Evolutionary conservation across 306 rosid species (phyloP), one percentile per base, ranked within the genome.

Genomic region (Erythrophleum fordii): DNA sequence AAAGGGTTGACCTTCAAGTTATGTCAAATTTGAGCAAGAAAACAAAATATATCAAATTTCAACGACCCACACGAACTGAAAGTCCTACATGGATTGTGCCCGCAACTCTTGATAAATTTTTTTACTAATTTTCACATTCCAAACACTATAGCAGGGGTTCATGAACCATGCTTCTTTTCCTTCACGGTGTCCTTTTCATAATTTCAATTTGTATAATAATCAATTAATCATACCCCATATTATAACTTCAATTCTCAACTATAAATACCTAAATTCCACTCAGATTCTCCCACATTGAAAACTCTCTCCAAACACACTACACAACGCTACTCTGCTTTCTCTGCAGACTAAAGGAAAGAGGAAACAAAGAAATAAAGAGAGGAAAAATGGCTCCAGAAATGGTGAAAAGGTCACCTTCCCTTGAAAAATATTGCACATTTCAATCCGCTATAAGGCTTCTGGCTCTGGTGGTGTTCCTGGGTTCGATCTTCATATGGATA

Each of bases 401-500:
- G 60, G 20, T 26, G 31, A 49, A 70, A 46, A 48, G 28, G 66
- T 35, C 66, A 59, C 74, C 14, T 59, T 25, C 66, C 14, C 66
- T 26, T 13, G 66, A 59, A 59, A 26, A 26, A 5, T 26, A 25
- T 26, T 59, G 37, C 66, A 59, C 25, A 55, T 42, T 72, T 64
- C 72, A 85, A 58, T 69, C 59, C 20, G 81, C 77, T 17, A 59
- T 90, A 56, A 84, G 84, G 90, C 53, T 87, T 31, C 16, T 87
- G 31, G 37, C 82, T 77, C 42, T 85, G 58, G 39, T 77, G 22
- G 72, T 89, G 79, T 83, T 89, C 66, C 22, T 86, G 86, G 94
- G 91, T 28, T 72, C 69, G 75, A 13, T 86, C 73, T 7, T 89
- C 44, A 29, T 89, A 26, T 90, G 97, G 97, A 73, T 89, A 23